A percentile compares a stretch with the other conserved stretches of the same genome.
Evolutionary conservation across 176 grass and related monocot species (phyloP).

Genomic region (Luzula sylvatica): DNA sequence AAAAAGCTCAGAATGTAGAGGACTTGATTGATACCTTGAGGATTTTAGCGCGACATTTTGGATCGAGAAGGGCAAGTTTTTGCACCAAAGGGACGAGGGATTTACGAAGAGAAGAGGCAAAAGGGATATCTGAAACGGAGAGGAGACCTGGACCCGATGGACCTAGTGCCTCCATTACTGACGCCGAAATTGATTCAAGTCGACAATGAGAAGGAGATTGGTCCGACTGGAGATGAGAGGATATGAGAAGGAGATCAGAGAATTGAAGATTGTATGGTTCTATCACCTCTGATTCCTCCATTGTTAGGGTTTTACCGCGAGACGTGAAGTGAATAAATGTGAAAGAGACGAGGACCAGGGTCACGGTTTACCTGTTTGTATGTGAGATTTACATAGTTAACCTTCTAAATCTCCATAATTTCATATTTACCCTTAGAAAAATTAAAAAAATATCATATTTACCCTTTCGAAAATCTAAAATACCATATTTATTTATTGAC

Average conservation of each 20-base stretch:
- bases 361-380: no score
- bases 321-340: no score
- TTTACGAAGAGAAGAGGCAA: slow-evolving; percentile 28
- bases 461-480: no score
- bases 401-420: no score
- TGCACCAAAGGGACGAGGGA: slow-evolving; percentile 55
- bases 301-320: no score
- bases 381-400: no score
- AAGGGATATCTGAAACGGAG: slow-evolving; percentile 34
- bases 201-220: background rate
- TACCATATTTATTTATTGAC: no score
- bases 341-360: no score
- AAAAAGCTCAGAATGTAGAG: background rate
- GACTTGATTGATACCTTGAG: slow-evolving; percentile 46
- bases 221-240: slow-evolving; percentile 2
- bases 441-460: no score
- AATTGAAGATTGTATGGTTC: slow-evolving; percentile 35
- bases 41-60: slow-evolving; percentile 30
- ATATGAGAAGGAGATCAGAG: slow-evolving; percentile 39
- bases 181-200: slow-evolving; percentile 20
- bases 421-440: no score
- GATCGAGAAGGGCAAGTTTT: slow-evolving; percentile 49
- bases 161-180: slow-evolving; percentile 37
- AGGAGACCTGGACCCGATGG: slow-evolving; percentile 47
- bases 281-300: background rate